Evolutionary conservation across 2,329 filamentous ascomycete genomes (phyloP).

Genomic region (Phialocephala sp.): DNA sequence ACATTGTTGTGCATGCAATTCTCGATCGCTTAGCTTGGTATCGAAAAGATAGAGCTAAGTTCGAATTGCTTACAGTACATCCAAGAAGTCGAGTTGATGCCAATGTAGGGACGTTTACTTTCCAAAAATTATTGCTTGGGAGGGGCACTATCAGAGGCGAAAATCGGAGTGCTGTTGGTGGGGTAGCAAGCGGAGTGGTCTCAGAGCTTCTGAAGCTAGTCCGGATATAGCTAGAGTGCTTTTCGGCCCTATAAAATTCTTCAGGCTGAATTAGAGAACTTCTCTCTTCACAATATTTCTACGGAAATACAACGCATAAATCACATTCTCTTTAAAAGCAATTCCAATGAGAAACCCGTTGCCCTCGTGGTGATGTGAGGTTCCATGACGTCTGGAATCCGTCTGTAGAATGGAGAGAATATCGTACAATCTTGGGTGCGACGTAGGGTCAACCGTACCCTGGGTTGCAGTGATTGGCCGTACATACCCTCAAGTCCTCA

Average conservation of each 20-base stretch:
- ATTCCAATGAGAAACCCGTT: slow-evolving; percentile 41
- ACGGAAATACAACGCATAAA: slow-evolving; percentile 36
- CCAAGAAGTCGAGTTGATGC: not conserved
- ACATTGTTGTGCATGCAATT: slow-evolving; percentile 27
- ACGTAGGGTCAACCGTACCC: slow-evolving; percentile 36
- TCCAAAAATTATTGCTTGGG: not conserved
- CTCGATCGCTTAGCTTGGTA: not conserved
- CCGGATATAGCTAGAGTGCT: not conserved
- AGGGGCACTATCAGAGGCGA: not conserved
- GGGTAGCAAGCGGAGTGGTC: too few species aligned
- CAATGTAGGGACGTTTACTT: not conserved
- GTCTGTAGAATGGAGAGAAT: slow-evolving; percentile 43
- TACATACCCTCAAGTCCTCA: slow-evolving; percentile 30
- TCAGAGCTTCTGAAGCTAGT: not conserved
- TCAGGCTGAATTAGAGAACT: not conserved
- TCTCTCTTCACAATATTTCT: slow-evolving; percentile 19
- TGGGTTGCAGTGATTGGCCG: slow-evolving; percentile 43
- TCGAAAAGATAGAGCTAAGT: too few species aligned
- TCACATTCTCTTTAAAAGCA: slow-evolving; percentile 41
- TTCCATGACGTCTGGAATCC: slow-evolving; percentile 42
- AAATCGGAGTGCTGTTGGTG: not conserved
- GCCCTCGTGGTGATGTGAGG: slow-evolving; percentile 39
- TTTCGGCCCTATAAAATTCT: not conserved
- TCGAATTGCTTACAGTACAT: not conserved
- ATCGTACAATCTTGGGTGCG: slow-evolving; percentile 42